Evolutionary conservation across 192 early-diverging fungal genomes (phyloP).

Genomic region (Backusella westeae): DNA sequence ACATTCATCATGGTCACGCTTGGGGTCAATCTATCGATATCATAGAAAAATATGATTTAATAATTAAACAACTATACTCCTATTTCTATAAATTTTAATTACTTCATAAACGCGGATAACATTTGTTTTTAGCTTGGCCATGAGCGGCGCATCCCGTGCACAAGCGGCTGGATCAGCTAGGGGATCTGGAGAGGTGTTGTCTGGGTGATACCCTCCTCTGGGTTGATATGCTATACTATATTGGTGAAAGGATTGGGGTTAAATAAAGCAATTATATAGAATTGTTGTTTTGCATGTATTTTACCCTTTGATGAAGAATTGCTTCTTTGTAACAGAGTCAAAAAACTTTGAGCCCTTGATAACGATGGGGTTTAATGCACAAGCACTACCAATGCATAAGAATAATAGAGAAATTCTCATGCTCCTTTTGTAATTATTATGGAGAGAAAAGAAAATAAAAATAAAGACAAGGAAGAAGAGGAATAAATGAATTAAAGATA

Average conservation of each 20-base stretch:
- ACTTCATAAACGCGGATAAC: constrained; percentile 74
- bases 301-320: constrained; percentile 74
- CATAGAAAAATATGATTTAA: not conserved
- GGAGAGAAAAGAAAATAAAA: not conserved
- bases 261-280: not conserved
- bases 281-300: not conserved
- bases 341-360: constrained; percentile 74
- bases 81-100: not conserved
- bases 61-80: not conserved
- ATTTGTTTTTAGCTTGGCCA: constrained; percentile 69
- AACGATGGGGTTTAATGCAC: constrained; percentile 54
- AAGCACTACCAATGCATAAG: not conserved
- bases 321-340: constrained; percentile 65
- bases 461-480: not conserved
- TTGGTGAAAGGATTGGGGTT: not conserved
- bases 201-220: constrained; percentile 37
- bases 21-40: constrained; percentile 46
- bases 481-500: not conserved
- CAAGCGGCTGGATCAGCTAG: constrained; percentile 58
- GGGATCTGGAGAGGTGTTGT: constrained; percentile 47
- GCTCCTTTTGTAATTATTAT: not conserved
- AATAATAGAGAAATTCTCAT: constrained; percentile 11
- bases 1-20: constrained; percentile 64
- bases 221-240: constrained; percentile 68
- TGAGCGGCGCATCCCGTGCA: constrained; percentile 57